Evolutionary conservation across 2,329 filamentous ascomycete species (phyloP), one percentile per base, ranked within the genome.

Genomic region (Ilyonectria sp.): DNA sequence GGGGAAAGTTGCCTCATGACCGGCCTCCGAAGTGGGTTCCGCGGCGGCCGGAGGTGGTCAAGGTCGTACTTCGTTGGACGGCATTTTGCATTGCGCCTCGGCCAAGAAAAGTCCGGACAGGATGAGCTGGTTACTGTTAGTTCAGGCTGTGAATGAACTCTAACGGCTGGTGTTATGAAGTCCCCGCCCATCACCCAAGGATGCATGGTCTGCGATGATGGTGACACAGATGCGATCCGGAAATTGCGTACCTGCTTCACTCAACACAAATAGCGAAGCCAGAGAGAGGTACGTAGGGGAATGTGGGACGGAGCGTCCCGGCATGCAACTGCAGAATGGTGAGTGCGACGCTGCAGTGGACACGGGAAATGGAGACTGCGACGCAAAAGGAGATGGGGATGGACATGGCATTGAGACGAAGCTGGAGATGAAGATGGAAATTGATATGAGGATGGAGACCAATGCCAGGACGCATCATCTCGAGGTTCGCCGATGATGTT

Each of bases 331-430:
- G 40, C 43, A 49, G 29, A 56, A 35, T 62, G 50, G 43, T 62
- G 43, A 56, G 40, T 62, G 21, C 50, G 15, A 56, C 60, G 60
- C 43, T 62, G 60, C 60, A 62, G 43, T 60, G 15, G 40, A 43
- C 15, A 43, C 40, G 40, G n/a, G 9, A 31, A 17, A 58, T 43
- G 46, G 31, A 19, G 31, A 40, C 19, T 7, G 21, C 37, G 21
- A 35, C 21, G 23, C 29, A 17, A 40, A 29, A 50, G 37, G 19
- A 44, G 44, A 62, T 33, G 37, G n/a, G 58, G 44, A 46, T 37
- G 49, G 47, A 50, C 23, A 52, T 50, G 50, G 56, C 40, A 33
- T 21, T 29, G 40, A 52, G 47, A 31, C 37, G 40, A 11, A 17
- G 37, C 46, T 40, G 44, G 43, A 37, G 31, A 29, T 17, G 11